These are phyloP conservation scores for Arthrobotrys conoides DNA, from an alignment of 2,329 filamentous ascomycete genomes.

Conservation along the genomic window DNA sequence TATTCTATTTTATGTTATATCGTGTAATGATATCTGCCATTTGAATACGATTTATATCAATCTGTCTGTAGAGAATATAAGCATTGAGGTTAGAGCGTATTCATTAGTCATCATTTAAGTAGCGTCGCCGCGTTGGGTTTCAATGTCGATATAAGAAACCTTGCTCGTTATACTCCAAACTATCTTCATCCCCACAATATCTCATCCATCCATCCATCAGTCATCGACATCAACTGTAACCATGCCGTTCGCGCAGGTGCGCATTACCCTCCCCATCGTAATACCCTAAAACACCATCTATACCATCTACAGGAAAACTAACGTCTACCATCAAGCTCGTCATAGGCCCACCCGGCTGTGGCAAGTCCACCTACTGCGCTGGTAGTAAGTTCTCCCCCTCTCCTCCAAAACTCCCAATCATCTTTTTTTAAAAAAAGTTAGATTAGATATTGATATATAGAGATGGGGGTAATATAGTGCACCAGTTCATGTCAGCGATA, in stretches of 20 bases:
- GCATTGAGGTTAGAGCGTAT: not conserved
- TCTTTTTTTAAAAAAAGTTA: not conserved
- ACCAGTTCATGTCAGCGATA: slow-evolving; percentile 97
- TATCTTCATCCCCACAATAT: not conserved
- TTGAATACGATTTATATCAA: slow-evolving; percentile 7
- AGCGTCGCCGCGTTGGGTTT: slow-evolving; percentile 32
- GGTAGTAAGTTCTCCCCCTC: slow-evolving; percentile 75
- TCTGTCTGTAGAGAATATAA: not conserved
- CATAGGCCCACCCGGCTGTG: slow-evolving; percentile 92
- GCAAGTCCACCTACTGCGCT: slow-evolving; percentile 98
- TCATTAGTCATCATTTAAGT: slow-evolving; percentile 23
- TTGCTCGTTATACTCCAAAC: slow-evolving; percentile 7
- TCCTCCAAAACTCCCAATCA: not conserved
- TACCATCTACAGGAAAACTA: slow-evolving; percentile 11
- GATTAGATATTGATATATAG: no score
- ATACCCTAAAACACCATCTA: not conserved
- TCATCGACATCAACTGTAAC: not conserved
- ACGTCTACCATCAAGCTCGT: slow-evolving; percentile 77
- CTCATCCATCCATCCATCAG: not conserved
- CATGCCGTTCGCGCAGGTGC: slow-evolving; percentile 64
- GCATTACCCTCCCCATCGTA: not conserved
- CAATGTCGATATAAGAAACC: slow-evolving; percentile 36
- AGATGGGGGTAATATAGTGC: no score
- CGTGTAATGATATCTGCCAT: slow-evolving; percentile 22
- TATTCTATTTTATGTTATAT: slow-evolving; percentile 1